These are phyloP conservation scores for Penicillium oxalicum DNA, from an alignment of 2,329 filamentous ascomycete species.

Conservation along the genomic window DNA sequence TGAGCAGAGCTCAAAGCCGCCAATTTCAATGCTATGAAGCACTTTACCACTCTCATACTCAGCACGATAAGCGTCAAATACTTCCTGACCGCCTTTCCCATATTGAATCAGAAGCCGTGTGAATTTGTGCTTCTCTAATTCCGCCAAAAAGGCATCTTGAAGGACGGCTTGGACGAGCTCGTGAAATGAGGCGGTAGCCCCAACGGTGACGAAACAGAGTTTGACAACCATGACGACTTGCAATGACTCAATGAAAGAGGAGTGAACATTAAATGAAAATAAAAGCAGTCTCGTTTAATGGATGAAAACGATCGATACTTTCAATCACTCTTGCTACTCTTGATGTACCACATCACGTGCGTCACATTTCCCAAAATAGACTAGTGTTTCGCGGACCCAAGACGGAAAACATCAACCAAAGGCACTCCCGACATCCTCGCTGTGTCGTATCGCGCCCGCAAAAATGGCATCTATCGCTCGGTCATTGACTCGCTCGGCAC, in stretches of 20 bases:
- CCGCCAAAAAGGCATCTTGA: conserved; percentile 54
- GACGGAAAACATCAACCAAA: conserved; percentile 19
- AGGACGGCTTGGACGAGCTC: conserved; percentile 63
- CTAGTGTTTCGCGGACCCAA: conserved; percentile 20
- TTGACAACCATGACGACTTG: conserved; percentile 21
- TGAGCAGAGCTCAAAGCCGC: conserved; percentile 61
- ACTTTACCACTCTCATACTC: conserved; percentile 17
- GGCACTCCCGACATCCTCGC: conserved; percentile 8
- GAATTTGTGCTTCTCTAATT: conserved; percentile 56
- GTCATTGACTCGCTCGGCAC: conserved; percentile 34
- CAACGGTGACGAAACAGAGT: conserved; percentile 78
- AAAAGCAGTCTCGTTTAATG: not conserved
- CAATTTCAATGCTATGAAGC: conserved; percentile 46
- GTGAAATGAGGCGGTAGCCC: conserved; percentile 81
- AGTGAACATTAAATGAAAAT: not conserved
- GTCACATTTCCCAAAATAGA: conserved; percentile 7
- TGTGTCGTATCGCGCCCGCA: conserved; percentile 11
- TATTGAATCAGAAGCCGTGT: conserved; percentile 74
- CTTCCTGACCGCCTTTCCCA: conserved; percentile 57
- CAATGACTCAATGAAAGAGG: not conserved
- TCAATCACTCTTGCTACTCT: not conserved
- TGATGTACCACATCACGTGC: conserved; percentile 6
- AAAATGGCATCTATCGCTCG: conserved; percentile 38
- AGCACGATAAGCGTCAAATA: conserved; percentile 44
- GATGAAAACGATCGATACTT: not conserved